Evolutionary conservation across 2,329 filamentous ascomycete genomes (phyloP), one percentile per base, ranked within the genome.

Genomic region (Cladosporium colombiae): DNA sequence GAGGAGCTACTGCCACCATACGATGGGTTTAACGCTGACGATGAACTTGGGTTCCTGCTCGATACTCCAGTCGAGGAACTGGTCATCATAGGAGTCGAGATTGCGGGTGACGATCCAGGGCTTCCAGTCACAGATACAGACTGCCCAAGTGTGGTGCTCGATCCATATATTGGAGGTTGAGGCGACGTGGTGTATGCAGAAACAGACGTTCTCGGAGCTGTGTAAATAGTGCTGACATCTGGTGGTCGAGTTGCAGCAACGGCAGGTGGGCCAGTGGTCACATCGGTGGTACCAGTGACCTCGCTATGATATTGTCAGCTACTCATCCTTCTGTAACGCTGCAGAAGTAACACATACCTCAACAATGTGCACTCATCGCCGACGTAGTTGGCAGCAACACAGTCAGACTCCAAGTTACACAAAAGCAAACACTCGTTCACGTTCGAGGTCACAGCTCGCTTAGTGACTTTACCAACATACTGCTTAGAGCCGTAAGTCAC

Each of bases 351-450:
- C 13, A n/a, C 56, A 16, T 46, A 59, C 56, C 56, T 59, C 23
- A 73, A 70, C 27, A 74, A 44, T 13, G 71, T 70, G 46, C 72
- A 74, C 29, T 70, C 68, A 21, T 46, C 68, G 7, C 66, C 67
- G 31, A 70, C 68, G 56, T 74, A 73, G 29, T 73, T 73, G 11
- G 69, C 66, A n/a, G 67, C 72, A 27, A 70, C 67, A 56, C 72
- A 74, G 5, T 62, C 64, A 21, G 65, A 10, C 7, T 64, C 69
- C 27, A 59, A 25, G 21, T 71, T 69, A 62, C 72, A 74, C 1
- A 67, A 62, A 52, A 69, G 68, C 27, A 73, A 58, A 64, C 72
- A 74, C 11, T 68, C 66, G 14, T 67, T 62, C 10, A 70, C 60
- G 56, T 55, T 66, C 3, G 71, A 62, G 23, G 66, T 70, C 37